Conservation (phyloP, 148 eudicot genomes). For the Persicaria tinctoria region DNA sequence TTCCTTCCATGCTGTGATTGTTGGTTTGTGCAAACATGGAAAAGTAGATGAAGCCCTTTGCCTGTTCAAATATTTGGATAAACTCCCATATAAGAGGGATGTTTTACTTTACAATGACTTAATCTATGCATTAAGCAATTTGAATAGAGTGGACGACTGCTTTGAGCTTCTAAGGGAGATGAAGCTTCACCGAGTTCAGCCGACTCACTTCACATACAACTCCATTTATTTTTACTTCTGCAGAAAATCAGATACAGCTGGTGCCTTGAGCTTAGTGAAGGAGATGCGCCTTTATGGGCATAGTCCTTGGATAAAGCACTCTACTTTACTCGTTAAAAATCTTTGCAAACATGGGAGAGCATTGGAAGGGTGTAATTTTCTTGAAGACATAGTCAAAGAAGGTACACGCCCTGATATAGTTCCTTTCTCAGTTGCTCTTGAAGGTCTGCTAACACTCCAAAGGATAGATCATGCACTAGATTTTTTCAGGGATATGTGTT, state of each 20-base stretch:
- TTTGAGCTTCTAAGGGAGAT: constrained; percentile 56
- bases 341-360: constrained; percentile 52
- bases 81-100: constrained; percentile 37
- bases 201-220: constrained; percentile 63
- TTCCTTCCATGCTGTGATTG: constrained; percentile 48
- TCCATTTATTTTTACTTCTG: constrained; percentile 51
- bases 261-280: constrained; percentile 44
- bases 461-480: constrained; percentile 53
- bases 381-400: constrained; percentile 45
- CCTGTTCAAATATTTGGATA: constrained; percentile 55
- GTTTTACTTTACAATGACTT: constrained; percentile 58
- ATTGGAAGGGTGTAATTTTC: constrained; percentile 56
- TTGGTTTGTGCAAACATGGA: constrained; percentile 42
- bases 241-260: constrained; percentile 46
- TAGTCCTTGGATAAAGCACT: constrained; percentile 85
- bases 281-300: constrained; percentile 67
- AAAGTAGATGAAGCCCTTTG: constrained; percentile 54
- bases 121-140: constrained; percentile 46
- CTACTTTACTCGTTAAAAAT: constrained; percentile 57
- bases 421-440: constrained; percentile 56
- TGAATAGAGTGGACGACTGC: constrained; percentile 45
- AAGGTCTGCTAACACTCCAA: constrained; percentile 51
- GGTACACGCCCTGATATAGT: constrained; percentile 63
- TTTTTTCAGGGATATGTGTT: constrained; percentile 41
- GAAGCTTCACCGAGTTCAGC: constrained; percentile 34